Evolutionary conservation across 441 rosid genomes (phyloP).

Genomic region (Pelargonium citronellum): DNA sequence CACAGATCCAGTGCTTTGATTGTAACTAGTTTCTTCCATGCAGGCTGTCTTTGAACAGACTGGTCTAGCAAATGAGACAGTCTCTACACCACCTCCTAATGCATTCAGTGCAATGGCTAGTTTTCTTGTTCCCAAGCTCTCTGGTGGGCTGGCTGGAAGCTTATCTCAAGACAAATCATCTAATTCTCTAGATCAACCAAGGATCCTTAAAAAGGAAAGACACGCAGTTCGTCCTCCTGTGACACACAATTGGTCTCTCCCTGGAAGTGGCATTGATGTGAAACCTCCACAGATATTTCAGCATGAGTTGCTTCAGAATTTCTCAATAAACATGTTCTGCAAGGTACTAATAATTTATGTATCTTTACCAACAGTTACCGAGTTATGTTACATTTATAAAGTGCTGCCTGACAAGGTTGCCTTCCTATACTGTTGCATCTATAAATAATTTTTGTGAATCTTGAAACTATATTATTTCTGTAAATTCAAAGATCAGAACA

Average conservation of each 20-base stretch:
- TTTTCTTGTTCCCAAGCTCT: conserved; percentile 94
- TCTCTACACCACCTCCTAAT: conserved; percentile 52
- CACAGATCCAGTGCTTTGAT: conserved; percentile 20
- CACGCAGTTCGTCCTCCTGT: conserved; percentile 92
- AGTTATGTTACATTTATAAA: background rate
- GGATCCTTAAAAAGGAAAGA: conserved; percentile 65
- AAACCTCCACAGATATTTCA: conserved; percentile 95
- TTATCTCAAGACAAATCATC: conserved; percentile 58
- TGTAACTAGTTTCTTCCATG: conserved; percentile 28
- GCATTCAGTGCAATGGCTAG: conserved; percentile 99
- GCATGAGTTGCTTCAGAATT: conserved; percentile 97
- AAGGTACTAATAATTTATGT: conserved; percentile 41
- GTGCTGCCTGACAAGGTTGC: background rate
- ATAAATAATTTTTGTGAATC: background rate
- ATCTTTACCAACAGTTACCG: background rate
- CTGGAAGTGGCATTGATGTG: conserved; percentile 50
- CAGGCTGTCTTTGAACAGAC: conserved; percentile 82
- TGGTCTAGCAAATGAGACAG: conserved; percentile 51
- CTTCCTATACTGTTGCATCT: background rate
- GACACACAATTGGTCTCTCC: conserved; percentile 91
- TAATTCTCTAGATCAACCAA: conserved; percentile 55
- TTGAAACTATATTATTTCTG: background rate
- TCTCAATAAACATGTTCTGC: conserved; percentile 95
- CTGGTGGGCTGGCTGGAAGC: conserved; percentile 79
- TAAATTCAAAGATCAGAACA: no score